Evolutionary conservation across 2,329 filamentous ascomycete species (phyloP), one percentile per base, ranked within the genome.

Genomic region (Penicillium capsulatum): DNA sequence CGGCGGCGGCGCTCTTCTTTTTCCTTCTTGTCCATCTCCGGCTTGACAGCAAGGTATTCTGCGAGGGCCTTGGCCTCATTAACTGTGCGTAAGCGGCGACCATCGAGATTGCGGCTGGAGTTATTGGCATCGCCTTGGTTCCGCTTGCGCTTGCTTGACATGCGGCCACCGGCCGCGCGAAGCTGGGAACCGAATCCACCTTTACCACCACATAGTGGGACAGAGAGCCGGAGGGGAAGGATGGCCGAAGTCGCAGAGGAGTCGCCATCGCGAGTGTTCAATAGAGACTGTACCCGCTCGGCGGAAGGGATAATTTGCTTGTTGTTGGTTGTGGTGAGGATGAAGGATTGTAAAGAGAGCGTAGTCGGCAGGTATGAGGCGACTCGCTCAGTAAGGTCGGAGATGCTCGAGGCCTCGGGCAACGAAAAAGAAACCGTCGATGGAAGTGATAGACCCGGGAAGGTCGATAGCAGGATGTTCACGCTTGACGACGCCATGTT

Each of bases 121-220:
- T 82, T 90, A 58, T 94, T 91, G 46, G 88, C 83, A 26, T 94
- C 88, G 37, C 80, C 83, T 54, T 86, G 80, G 40, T 83, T 83
- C 58, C 83, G 83, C 74, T 91, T 92, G 72, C 94, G 94, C 54
- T 82, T 80, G n/a, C 86, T 91, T 2, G 89, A 94, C 92, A 98
- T 98, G 70, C 94, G 91, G 28, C 94, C 92, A 60, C 94, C 92
- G 3, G 92, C 92, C 0, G 94, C 92, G 60, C 94, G 87, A 26
- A 98, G 81, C 65, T 98, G 94, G 2, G 91, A 97, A 38, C 92
- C 92, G 63, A 98, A 98, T 58, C 92, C 92, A 66, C 92, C 92
- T 63, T 98, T 98, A 61, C 94, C 94, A 70, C 94, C 92, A 54
- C 84, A 86, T 27, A 96, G 70, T 4, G 85, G 84, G 2, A 83